Evolutionary conservation across 1,139 yeast species (phyloP), one percentile per base, ranked within the genome.

Genomic region (Petasospora rhodanensis): DNA sequence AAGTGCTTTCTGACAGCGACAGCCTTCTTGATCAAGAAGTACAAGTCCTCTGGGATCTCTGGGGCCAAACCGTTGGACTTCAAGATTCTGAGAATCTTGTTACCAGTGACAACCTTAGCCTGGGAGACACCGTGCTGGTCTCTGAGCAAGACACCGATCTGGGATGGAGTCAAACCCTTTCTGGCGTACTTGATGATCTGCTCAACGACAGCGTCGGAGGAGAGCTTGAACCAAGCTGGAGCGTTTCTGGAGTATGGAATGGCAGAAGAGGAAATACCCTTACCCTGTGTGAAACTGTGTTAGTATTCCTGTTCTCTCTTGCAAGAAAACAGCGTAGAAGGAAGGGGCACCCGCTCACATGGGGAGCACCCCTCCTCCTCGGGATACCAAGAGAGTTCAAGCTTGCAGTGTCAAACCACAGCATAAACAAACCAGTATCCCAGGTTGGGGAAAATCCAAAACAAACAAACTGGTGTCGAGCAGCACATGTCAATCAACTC

Each of bases 71-170:
- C 99, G 78, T 87, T 86, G 52, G 97, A 83, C 76, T 89, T 93
- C 70, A 91, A 81, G 77, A 91, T 87, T 83, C 99, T 89, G 72
- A 91, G 82, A 66, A 91, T 82, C 86, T 93, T 93, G 96, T 89
- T 89, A 80, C 97, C 97, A 58, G 98, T 91, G 73, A 86, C 87
- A 65, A 89, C 81, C 76, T 81, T 87, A 61, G 96, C 73, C 75
- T 89, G 96, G 66, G 96, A 81, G 61, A 91, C 97, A 74, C 98
- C 98, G 77, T 93, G 98, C 61, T 97, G 94, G 75, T 91, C 99
- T 81, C 99, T 89, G 70, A 91, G 86, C 64, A 87, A 73, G 64
- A 91, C 98, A 84, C 99, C 98, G 57, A 91, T 91, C 73, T 87
- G 95, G 61, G 98, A 91, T 62, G 99, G 99, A 58, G 97, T 86